These are phyloP conservation scores for Phytophthora capsici DNA, from an alignment of 352 stramenopile species.

Conservation along the genomic window DNA sequence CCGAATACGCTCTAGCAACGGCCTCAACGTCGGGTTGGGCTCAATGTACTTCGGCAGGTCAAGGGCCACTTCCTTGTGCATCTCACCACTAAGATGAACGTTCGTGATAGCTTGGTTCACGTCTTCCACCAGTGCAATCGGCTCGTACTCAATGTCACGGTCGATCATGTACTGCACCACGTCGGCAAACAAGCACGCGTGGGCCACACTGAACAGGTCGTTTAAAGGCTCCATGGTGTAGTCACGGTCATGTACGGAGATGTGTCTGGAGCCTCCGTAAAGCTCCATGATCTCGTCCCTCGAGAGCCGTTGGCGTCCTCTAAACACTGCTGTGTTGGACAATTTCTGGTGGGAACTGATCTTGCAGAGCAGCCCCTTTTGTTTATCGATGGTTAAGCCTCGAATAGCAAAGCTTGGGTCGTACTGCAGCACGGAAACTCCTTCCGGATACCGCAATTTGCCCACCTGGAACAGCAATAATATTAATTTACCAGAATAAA, in stretches of 20 bases:
- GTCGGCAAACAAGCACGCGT: conserved; percentile 94
- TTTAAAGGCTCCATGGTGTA: conserved; percentile 93
- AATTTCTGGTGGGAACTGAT: conserved; percentile 95
- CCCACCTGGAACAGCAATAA: conserved; percentile 42
- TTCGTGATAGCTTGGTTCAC: conserved; percentile 87
- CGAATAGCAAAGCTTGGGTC: conserved; percentile 93
- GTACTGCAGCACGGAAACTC: conserved; percentile 80
- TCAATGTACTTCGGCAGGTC: conserved; percentile 91
- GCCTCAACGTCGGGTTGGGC: conserved; percentile 85
- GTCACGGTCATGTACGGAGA: conserved; percentile 81
- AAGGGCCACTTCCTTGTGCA: conserved; percentile 90
- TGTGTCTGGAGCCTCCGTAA: conserved; percentile 89
- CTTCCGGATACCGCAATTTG: conserved; percentile 85
- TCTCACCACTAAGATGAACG: conserved; percentile 92
- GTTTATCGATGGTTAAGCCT: conserved; percentile 92
- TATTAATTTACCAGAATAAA: not conserved
- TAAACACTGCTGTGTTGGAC: conserved; percentile 75
- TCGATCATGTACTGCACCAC: conserved; percentile 94
- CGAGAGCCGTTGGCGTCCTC: conserved; percentile 87
- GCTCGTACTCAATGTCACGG: conserved; percentile 90
- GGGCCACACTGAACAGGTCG: conserved; percentile 93
- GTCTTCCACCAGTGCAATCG: conserved; percentile 89
- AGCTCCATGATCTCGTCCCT: conserved; percentile 85
- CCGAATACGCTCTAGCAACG: conserved; percentile 79
- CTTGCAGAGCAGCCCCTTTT: conserved; percentile 94